Conservation (phyloP, 768 basidiomycete genomes). For the Artomyces pyxidatus region DNA sequence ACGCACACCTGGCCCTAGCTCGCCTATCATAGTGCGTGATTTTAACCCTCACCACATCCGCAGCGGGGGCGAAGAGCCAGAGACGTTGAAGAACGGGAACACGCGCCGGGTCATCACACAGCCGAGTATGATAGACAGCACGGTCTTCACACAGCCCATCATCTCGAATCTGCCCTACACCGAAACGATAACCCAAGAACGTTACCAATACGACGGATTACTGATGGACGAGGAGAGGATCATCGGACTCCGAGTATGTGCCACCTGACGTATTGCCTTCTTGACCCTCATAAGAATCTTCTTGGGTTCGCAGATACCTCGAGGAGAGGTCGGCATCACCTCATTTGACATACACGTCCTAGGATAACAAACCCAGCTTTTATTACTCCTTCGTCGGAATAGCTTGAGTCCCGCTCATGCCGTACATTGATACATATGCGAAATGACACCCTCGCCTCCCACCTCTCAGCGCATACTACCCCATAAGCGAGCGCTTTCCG, state of each 20-base stretch:
- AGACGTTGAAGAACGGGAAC: conserved; percentile 3
- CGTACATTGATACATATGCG: no score
- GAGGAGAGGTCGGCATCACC: conserved; percentile 7
- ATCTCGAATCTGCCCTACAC: conserved; percentile 19
- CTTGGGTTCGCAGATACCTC: conserved; percentile 2
- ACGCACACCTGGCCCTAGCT: background rate
- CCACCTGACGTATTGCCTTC: background rate
- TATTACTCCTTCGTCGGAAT: no score
- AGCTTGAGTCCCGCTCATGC: no score
- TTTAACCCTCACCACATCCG: conserved; percentile 16
- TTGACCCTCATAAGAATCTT: no score
- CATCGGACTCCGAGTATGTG: conserved; percentile 21
- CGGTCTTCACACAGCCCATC: conserved; percentile 16
- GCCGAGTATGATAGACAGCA: background rate
- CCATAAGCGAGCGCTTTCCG: no score
- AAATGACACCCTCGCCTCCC: no score
- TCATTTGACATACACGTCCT: conserved; percentile 11
- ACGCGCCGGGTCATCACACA: conserved; percentile 2
- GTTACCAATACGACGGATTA: conserved; percentile 18
- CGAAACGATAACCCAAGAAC: conserved; percentile 11
- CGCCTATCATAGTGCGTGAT: conserved; percentile 17
- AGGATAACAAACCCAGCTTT: no score
- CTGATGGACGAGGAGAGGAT: conserved; percentile 24
- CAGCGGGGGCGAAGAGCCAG: conserved; percentile 1
- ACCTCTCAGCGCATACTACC: no score